Conservation (phyloP, 23 red algal genomes). For the Gracilaria caudata region DNA sequence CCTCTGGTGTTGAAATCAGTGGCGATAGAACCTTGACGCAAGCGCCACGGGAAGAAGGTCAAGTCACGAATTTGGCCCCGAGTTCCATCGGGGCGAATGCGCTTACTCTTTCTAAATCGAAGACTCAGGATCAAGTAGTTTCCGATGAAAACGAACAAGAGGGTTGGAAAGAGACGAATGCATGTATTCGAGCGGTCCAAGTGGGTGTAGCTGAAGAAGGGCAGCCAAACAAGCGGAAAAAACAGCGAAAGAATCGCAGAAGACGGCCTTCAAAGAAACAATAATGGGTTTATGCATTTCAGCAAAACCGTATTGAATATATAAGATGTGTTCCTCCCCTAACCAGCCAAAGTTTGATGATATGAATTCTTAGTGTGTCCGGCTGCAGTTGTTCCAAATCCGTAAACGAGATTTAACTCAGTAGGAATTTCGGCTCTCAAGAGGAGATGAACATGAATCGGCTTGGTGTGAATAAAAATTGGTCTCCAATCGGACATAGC, state of each 20-base stretch:
- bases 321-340: background rate
- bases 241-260: slow-evolving; percentile 41
- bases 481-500: too few species aligned
- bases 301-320: too few species aligned
- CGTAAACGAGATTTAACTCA: background rate
- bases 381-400: too few species aligned
- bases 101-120: background rate
- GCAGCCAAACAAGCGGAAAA: slow-evolving; percentile 7
- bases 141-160: background rate
- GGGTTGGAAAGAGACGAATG: background rate
- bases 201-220: background rate
- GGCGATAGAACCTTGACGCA: background rate
- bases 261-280: slow-evolving; percentile 22
- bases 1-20: background rate
- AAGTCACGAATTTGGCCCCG: background rate
- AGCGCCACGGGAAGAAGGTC: background rate
- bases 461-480: too few species aligned
- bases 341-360: background rate
- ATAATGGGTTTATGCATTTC: background rate
- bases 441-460: background rate
- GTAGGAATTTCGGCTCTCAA: background rate
- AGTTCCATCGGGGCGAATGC: background rate
- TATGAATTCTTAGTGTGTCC: too few species aligned
- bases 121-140: background rate
- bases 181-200: background rate